Conservation (phyloP, 768 basidiomycete species). For the Podaxis mareebaensis region DNA sequence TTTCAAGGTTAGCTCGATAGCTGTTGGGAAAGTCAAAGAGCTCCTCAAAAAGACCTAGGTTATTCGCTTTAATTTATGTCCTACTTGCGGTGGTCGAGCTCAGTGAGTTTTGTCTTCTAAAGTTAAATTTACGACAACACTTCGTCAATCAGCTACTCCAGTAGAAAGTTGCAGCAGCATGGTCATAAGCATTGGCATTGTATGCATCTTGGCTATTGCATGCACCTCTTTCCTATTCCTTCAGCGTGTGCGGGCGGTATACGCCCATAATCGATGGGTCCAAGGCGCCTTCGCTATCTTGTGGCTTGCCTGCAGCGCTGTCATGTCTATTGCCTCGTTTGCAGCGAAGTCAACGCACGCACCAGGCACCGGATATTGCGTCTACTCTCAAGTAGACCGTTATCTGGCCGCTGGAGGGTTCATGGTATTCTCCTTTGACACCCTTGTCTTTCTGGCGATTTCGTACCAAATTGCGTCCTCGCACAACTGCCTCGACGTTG, state of each 20-base stretch:
- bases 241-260: conserved; percentile 32
- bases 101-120: neutral
- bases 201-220: neutral
- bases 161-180: neutral
- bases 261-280: conserved; percentile 22
- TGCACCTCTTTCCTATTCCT: conserved; percentile 31
- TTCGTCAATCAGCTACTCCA: neutral
- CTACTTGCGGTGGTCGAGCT: neutral
- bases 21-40: neutral
- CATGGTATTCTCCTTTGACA: conserved; percentile 27
- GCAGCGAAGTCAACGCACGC: conserved; percentile 22
- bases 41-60: neutral
- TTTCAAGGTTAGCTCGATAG: neutral
- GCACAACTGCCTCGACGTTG: conserved; percentile 16
- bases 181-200: neutral
- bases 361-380: conserved; percentile 35
- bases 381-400: conserved; percentile 22
- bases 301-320: conserved; percentile 28
- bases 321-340: conserved; percentile 23
- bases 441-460: conserved; percentile 35
- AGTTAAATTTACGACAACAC: no score
- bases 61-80: conserved; percentile 6
- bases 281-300: conserved; percentile 27
- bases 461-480: conserved; percentile 25
- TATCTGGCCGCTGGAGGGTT: conserved; percentile 27